Percentiles rank a stretch among this genome's conserved stretches.
Conservation (phyloP, 2,329 filamentous ascomycete species). For the Alternaria sp. region DNA sequence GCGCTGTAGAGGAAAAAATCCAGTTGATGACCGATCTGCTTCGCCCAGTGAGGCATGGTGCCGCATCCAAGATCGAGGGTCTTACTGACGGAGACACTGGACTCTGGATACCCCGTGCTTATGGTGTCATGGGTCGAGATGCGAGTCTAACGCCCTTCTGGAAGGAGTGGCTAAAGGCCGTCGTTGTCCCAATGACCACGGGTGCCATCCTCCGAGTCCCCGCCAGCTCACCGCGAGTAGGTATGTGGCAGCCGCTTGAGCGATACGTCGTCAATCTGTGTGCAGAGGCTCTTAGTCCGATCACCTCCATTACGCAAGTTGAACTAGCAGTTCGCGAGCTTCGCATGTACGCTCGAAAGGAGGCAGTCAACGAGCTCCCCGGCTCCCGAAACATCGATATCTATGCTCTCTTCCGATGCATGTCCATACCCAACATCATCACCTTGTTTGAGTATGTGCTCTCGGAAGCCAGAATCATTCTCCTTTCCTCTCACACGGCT, state of each 20-base stretch:
- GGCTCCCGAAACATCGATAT: slow-evolving; percentile 91
- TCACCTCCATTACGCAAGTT: slow-evolving; percentile 94
- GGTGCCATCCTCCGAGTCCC: slow-evolving; percentile 83
- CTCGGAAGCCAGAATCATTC: slow-evolving; percentile 92
- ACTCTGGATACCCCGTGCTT: slow-evolving; percentile 93
- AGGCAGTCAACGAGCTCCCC: slow-evolving; percentile 90
- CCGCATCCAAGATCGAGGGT: slow-evolving; percentile 96
- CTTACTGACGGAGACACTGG: slow-evolving; percentile 94
- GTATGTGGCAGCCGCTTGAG: slow-evolving; percentile 95
- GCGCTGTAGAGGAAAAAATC: slow-evolving; percentile 96
- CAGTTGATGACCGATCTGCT: slow-evolving; percentile 95
- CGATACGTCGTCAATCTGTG: slow-evolving; percentile 97
- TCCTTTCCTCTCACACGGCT: slow-evolving; percentile 91
- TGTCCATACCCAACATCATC: slow-evolving; percentile 92
- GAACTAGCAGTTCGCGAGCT: slow-evolving; percentile 90
- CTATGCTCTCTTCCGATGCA: slow-evolving; percentile 87
- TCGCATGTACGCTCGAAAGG: slow-evolving; percentile 89
- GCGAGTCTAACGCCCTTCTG: slow-evolving; percentile 86
- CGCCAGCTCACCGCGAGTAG: slow-evolving; percentile 86
- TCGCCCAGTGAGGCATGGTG: slow-evolving; percentile 88
- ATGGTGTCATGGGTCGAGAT: slow-evolving; percentile 89
- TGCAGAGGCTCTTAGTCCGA: slow-evolving; percentile 89
- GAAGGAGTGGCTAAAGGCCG: slow-evolving; percentile 97
- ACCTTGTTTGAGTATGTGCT: slow-evolving; percentile 92
- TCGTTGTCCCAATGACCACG: slow-evolving; percentile 95